Conservation (phyloP, 2,329 filamentous ascomycete genomes). For the Graphiopsis chlorocephala region DNA sequence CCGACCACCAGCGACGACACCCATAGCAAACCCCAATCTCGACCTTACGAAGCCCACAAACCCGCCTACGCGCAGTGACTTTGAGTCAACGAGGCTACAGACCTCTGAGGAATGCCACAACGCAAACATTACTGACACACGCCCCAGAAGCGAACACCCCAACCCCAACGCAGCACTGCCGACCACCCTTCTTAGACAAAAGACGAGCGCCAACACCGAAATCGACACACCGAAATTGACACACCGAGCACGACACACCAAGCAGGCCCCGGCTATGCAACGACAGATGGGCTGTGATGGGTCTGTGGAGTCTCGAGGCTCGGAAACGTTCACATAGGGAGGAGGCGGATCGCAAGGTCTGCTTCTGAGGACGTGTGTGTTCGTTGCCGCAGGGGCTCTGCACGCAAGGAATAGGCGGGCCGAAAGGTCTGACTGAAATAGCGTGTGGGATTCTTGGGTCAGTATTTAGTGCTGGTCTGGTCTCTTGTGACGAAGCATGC, state of each 20-base stretch:
- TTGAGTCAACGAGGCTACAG: not conserved
- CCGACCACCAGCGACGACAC: not conserved
- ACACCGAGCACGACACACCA: not conserved
- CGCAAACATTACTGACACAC: not conserved
- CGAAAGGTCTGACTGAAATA: no score
- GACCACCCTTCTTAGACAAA: not conserved
- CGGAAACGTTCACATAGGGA: not conserved
- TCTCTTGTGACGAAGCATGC: not conserved
- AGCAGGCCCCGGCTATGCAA: no score
- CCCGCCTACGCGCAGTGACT: not conserved
- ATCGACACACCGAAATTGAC: not conserved
- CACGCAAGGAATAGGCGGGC: no score
- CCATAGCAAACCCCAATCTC: not conserved
- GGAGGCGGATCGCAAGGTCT: not conserved
- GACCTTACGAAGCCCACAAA: not conserved
- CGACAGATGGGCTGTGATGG: not conserved
- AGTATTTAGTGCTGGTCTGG: not conserved
- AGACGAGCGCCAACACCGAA: not conserved
- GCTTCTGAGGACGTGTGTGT: not conserved
- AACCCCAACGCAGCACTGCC: not conserved
- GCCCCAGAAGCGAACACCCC: not conserved
- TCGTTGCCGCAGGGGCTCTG: not conserved
- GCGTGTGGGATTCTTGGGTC: no score
- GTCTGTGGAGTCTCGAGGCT: not conserved
- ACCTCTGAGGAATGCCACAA: not conserved